Percentiles rank a stretch among this genome's conserved stretches.
phyloP scores from a whole-genome alignment of 2,329 filamentous ascomycete species.

The Coniochaeta sp. region DNA sequence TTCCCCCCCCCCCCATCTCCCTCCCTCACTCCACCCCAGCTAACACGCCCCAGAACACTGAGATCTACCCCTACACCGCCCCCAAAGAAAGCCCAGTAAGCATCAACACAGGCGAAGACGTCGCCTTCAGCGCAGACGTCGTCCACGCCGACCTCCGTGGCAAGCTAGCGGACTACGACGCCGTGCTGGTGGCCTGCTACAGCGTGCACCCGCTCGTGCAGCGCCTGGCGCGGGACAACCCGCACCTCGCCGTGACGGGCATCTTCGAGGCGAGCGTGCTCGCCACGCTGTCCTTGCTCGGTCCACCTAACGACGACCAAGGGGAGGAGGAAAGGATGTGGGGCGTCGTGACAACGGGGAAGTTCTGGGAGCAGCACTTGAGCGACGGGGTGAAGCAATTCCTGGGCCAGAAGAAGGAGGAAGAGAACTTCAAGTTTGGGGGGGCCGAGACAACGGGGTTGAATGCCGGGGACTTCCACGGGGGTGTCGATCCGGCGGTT shows the following conservation, averaged over 20 bases:
- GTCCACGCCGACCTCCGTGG: slow-evolving; percentile 49
- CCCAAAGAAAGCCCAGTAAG: slow-evolving; percentile 57
- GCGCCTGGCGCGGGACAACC: slow-evolving; percentile 34
- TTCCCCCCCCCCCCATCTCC: not conserved
- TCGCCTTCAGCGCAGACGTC: slow-evolving; percentile 52
- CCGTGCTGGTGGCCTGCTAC: slow-evolving; percentile 83
- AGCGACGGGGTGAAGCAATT: slow-evolving; percentile 56
- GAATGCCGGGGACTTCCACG: slow-evolving; percentile 72
- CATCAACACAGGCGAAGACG: slow-evolving; percentile 71
- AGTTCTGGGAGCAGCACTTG: slow-evolving; percentile 73
- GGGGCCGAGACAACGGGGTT: slow-evolving; percentile 80
- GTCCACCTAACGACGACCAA: slow-evolving; percentile 12
- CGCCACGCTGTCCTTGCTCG: slow-evolving; percentile 49
- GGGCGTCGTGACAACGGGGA: slow-evolving; percentile 84
- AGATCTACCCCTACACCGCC: slow-evolving; percentile 60
- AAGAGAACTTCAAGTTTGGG: slow-evolving; percentile 50
- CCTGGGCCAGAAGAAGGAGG: slow-evolving; percentile 42
- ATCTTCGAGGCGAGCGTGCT: slow-evolving; percentile 83
- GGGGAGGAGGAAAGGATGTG: slow-evolving; percentile 40
- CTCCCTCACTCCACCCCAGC: not conserved
- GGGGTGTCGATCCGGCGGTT: slow-evolving; percentile 54
- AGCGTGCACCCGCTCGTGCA: slow-evolving; percentile 73
- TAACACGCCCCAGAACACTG: slow-evolving; percentile 27
- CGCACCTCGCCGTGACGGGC: slow-evolving; percentile 55
- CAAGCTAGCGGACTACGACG: slow-evolving; percentile 51